Percentiles rank a stretch among this genome's conserved stretches.
These are phyloP conservation scores for Neoboletus magnificus DNA, from an alignment of 768 basidiomycete genomes.

Conservation along the genomic window DNA sequence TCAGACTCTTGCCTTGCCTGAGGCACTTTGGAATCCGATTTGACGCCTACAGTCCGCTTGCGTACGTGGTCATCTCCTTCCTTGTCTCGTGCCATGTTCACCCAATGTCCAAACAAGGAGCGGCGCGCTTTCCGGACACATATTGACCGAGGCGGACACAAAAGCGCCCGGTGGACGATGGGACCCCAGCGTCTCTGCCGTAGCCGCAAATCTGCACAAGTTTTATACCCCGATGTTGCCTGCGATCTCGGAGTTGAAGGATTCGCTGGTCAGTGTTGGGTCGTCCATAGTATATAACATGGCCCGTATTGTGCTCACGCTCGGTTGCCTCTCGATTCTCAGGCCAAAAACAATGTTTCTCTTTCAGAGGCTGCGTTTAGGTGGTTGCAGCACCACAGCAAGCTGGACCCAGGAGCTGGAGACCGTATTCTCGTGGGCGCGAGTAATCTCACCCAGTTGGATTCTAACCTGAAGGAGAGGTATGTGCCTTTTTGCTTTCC, in stretches of 20 bases:
- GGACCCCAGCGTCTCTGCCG: conserved; percentile 3
- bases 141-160: conserved; percentile 6
- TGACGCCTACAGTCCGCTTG: conserved; percentile 30
- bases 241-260: conserved; percentile 14
- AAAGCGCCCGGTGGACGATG: conserved; percentile 5
- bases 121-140: conserved; percentile 10
- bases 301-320: neutral
- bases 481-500: neutral
- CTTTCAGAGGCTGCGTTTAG: conserved; percentile 17
- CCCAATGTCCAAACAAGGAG: conserved; percentile 1
- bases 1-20: conserved; percentile 40
- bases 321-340: too few relatives aligned
- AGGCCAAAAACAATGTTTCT: conserved; percentile 12
- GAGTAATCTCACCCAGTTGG: conserved; percentile 33
- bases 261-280: conserved; percentile 4
- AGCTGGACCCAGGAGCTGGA: conserved; percentile 10
- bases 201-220: neutral
- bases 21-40: conserved; percentile 40
- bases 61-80: conserved; percentile 4
- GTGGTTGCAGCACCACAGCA: conserved; percentile 24
- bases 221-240: conserved; percentile 12
- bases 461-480: conserved; percentile 21
- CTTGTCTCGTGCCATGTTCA: neutral
- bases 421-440: conserved; percentile 39
- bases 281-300: neutral